Base-by-base conservation (phyloP, 75 land plant species). In the Cunninghamia lanceolata region DNA sequence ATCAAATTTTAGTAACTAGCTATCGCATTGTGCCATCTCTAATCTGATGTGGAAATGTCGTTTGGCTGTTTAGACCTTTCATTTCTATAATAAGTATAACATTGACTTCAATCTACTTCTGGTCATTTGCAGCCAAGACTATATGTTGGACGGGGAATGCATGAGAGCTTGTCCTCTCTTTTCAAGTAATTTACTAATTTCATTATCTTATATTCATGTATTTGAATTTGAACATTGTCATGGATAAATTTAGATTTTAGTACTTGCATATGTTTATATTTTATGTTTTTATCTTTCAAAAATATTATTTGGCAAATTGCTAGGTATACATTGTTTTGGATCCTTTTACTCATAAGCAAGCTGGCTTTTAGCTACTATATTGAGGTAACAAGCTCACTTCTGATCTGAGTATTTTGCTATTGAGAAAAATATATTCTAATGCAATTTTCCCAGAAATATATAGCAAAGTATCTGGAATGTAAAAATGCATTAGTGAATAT, bases 131-230 rank as follows among this genome's bases (percentile, higher is more conserved):
- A 98, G 99, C 95, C 96, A 56, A 92, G 90, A 36, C 86, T 95
- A 70, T 98, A 91, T 86, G 88, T 98, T 86, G 99, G 99, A 54
- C 95, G 99, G 56, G 99, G 99, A 83, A 98, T 96, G 96, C 99
- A 98, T 82, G 99, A 98, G 83, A 87, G 92, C 38, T 92, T 87
- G 84, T 87, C 92, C 66, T 91, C 99, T 40, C 83, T 91, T 42
- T 84, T 94, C 38, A 95, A 93, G 99, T 98, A 93, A 84, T 82
- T 59, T 36, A 9, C 15, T 38, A 2, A 46, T 82, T n/a, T 45
- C 38, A 39, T 39, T 4, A 16, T 53, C 28, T 21, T 83, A 83
- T 35, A 34, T 11, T 52, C 25, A 53, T 45, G 15, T 28, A 6
- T 9, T 80, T 43, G 3, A 80, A 80, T 42, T 80, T 45, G 40